phyloP scores from a whole-genome alignment of 2,329 filamentous ascomycete genomes.

The Monilinia fructicola region DNA sequence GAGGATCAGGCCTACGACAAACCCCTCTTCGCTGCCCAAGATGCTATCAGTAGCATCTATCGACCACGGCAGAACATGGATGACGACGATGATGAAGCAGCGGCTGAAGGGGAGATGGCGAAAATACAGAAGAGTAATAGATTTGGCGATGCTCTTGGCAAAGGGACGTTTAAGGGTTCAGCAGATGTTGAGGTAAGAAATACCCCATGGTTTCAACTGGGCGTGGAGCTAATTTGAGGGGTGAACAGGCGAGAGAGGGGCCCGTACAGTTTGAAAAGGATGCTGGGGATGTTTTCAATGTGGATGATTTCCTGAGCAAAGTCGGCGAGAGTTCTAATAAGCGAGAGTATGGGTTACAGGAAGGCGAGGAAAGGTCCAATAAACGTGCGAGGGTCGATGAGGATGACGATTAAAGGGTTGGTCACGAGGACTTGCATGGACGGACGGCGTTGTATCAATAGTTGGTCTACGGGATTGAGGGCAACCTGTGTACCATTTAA shows the following conservation, averaged over 20 bases:
- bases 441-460: constrained; percentile 2
- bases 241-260: constrained; percentile 68
- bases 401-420: constrained; percentile 50
- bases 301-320: constrained; percentile 89
- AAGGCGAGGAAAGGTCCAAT: constrained; percentile 54
- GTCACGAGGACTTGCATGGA: not conserved
- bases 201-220: constrained; percentile 1
- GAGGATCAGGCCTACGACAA: constrained; percentile 98
- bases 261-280: constrained; percentile 98
- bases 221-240: constrained; percentile 22
- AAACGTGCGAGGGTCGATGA: constrained; percentile 81
- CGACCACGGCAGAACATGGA: constrained; percentile 73
- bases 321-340: constrained; percentile 63
- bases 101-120: constrained; percentile 78
- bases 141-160: constrained; percentile 80
- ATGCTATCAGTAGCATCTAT: constrained; percentile 93
- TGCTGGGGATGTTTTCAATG: constrained; percentile 80
- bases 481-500: constrained; percentile 5
- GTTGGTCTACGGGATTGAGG: too few species aligned
- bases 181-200: constrained; percentile 72
- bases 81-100: constrained; percentile 75
- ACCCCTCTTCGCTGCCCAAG: constrained; percentile 91
- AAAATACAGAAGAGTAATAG: constrained; percentile 82
- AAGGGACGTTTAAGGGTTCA: constrained; percentile 87
- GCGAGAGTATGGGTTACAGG: constrained; percentile 75